A percentile compares a stretch with the other conserved stretches of the same genome.
Conservation (phyloP, 176 grass and related monocot species). For the Chloris gayana region DNA sequence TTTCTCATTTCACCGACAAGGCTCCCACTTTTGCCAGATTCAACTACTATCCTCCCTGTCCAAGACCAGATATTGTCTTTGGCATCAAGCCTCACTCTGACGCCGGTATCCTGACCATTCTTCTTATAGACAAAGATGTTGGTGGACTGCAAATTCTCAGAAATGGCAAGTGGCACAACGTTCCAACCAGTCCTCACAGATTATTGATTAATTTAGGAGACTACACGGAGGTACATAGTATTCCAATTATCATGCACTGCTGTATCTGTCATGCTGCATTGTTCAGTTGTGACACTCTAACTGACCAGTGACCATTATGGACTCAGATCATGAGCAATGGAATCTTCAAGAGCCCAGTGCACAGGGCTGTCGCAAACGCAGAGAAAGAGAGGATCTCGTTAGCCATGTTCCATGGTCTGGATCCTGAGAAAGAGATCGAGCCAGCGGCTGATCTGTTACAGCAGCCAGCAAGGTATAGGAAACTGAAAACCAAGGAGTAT, state of each 20-base stretch:
- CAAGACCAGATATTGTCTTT: conserved; percentile 54
- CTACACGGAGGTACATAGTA: conserved; percentile 48
- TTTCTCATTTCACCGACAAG: conserved; percentile 32
- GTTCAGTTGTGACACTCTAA: background rate
- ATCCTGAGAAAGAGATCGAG: conserved; percentile 36
- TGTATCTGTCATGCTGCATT: background rate
- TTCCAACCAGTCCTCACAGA: conserved; percentile 24
- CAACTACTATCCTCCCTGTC: conserved; percentile 57
- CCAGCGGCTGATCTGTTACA: conserved; percentile 40
- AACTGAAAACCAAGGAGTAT: conserved; percentile 34
- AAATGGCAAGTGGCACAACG: conserved; percentile 44
- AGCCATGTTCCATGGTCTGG: conserved; percentile 47
- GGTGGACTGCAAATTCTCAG: conserved; percentile 53
- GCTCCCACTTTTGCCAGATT: conserved; percentile 38
- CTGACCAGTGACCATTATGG: background rate
- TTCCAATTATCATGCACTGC: background rate
- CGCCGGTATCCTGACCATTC: conserved; percentile 43
- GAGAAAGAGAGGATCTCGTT: conserved; percentile 53
- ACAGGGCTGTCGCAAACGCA: conserved; percentile 46
- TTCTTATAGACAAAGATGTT: conserved; percentile 56
- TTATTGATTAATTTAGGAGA: conserved; percentile 55
- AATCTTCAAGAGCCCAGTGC: conserved; percentile 42
- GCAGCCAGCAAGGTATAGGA: conserved; percentile 43
- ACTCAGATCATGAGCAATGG: conserved; percentile 69
- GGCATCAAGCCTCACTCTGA: conserved; percentile 68